These are phyloP conservation scores for Aspergillus nidulans DNA, from an alignment of 495 filamentous ascomycete species.

Conservation along the genomic window DNA sequence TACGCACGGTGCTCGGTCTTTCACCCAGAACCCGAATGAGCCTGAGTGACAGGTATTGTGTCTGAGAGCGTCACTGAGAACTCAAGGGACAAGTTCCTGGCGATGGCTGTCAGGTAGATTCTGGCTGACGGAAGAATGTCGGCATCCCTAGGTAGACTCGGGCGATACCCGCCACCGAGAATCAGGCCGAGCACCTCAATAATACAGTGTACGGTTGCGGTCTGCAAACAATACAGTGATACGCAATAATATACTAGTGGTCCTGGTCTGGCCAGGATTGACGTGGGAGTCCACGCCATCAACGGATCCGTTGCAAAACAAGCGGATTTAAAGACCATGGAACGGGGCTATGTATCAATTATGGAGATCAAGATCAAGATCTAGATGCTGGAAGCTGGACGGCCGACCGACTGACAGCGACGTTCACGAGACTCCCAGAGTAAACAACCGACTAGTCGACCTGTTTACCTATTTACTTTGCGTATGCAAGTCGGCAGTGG, in stretches of 20 bases:
- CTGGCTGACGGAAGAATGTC: not conserved
- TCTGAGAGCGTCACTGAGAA: too few relatives aligned
- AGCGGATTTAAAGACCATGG: not conserved
- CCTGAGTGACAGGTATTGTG: not conserved
- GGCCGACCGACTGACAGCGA: not conserved
- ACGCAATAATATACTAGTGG: not conserved
- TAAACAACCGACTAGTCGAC: too few relatives aligned
- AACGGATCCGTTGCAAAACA: not conserved
- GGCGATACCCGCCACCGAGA: not conserved
- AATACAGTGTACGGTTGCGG: not conserved
- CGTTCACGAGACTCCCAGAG: not conserved
- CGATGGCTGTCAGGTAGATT: not conserved
- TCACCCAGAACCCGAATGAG: not conserved
- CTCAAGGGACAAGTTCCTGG: not conserved
- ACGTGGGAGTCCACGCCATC: constrained; percentile 3
- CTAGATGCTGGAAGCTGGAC: not conserved
- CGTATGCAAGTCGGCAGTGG: too few relatives aligned
- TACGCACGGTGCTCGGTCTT: not conserved
- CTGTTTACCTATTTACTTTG: too few relatives aligned
- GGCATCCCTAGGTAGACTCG: not conserved
- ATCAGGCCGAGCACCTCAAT: not conserved
- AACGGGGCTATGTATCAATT: not conserved
- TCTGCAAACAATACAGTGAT: not conserved
- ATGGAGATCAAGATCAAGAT: not conserved
- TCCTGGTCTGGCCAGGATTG: not conserved